phyloP scores from a whole-genome alignment of 2,329 filamentous ascomycete genomes.

The Chaetomium sp. region DNA sequence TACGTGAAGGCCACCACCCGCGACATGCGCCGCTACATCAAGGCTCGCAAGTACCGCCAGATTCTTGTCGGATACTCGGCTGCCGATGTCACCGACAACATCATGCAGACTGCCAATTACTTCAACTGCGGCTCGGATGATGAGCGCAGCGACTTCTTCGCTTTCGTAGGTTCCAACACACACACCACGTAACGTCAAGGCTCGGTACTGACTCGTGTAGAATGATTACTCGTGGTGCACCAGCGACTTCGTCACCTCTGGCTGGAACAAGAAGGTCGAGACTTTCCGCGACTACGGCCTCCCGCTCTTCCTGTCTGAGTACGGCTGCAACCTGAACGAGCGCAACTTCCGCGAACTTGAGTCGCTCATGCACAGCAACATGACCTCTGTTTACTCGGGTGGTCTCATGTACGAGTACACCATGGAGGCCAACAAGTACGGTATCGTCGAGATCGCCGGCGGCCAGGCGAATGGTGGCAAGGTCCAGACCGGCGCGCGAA shows the following conservation, averaged over 20 bases:
- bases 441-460: slow-evolving; percentile 70
- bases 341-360: slow-evolving; percentile 81
- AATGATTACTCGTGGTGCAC: slow-evolving; percentile 91
- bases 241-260: slow-evolving; percentile 68
- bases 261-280: slow-evolving; percentile 86
- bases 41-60: slow-evolving; percentile 60
- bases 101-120: slow-evolving; percentile 83
- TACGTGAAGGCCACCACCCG: slow-evolving; percentile 79
- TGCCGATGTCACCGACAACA: slow-evolving; percentile 83
- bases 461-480: slow-evolving; percentile 48
- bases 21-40: slow-evolving; percentile 74
- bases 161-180: slow-evolving; percentile 53
- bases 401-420: slow-evolving; percentile 97
- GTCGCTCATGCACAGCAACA: slow-evolving; percentile 76
- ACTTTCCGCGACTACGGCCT: slow-evolving; percentile 85
- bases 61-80: slow-evolving; percentile 74
- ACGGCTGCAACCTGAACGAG: slow-evolving; percentile 80
- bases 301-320: slow-evolving; percentile 94
- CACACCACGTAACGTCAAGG: too few species aligned
- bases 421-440: slow-evolving; percentile 75
- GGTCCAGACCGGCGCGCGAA: slow-evolving; percentile 33
- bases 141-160: slow-evolving; percentile 85
- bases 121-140: slow-evolving; percentile 92
- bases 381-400: slow-evolving; percentile 91
- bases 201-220: slow-evolving; percentile 33